Evolutionary conservation across 2,329 filamentous ascomycete species (phyloP), one percentile per base, ranked within the genome.

Genomic region (Colletotrichum salicis): DNA sequence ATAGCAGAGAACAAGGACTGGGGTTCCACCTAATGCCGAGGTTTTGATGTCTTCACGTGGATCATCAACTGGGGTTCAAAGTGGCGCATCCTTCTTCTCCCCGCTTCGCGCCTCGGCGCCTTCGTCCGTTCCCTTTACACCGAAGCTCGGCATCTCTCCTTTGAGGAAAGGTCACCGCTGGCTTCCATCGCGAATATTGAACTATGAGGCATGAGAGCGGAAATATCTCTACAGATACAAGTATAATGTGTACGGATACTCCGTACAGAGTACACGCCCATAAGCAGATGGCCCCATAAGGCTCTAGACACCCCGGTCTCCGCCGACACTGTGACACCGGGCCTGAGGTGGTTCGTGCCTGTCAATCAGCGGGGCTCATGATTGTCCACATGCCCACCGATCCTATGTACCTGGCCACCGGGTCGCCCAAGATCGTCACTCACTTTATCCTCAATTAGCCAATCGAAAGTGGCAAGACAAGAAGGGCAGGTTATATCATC

Each of bases 281-380:
- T 1, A 45, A 37, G 24, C 35, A 24, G 60, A 29, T 31, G 62
- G 62, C 62, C 64, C 51, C 10, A 59, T 52, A 15, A 41, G 45
- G 29, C 45, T 24, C n/a, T 57, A 31, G 35, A 29, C 33, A 51
- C n/a, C 31, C 48, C 15, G 12, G 37, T 13, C 27, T 41, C 29
- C 29, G 15, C 33, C 37, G 37, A 24, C 22, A 33, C 24, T 48
- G 19, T 48, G 41, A 48, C 27, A 48, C 41, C 8, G 12, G 12
- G 2, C 22, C 29, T 51, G 37, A 41, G 13, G 37, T 41, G 31
- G 62, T 41, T 54, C 19, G 56, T 70, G 41, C 63, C 67, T 67
- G 64, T 56, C 57, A 57, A 67, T 67, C 67, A 67, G 67, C 51
- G 62, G 62, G 51, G 51, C 33, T 22, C 29, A n/a, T 24, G 59